Conservation (phyloP, 352 stramenopile genomes). For the Pythium aristosporum region DNA sequence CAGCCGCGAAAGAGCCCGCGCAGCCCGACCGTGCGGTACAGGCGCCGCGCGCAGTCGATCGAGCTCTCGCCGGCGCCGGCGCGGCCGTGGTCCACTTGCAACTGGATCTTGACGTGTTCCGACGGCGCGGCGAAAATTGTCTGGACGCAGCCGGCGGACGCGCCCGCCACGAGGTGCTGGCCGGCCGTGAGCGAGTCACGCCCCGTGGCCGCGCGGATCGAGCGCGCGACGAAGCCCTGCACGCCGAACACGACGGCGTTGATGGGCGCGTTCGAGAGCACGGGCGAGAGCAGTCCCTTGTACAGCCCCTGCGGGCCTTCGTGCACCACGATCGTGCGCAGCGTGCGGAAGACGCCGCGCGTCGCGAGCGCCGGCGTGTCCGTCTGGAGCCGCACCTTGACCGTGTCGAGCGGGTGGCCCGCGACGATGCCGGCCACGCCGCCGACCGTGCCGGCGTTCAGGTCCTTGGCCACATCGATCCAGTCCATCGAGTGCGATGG, state of each 20-base stretch:
- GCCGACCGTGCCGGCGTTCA: conserved; percentile 81
- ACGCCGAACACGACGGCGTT: conserved; percentile 84
- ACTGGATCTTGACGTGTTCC: conserved; percentile 84
- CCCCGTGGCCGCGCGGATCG: conserved; percentile 36
- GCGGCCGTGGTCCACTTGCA: conserved; percentile 62
- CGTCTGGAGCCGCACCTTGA: conserved; percentile 87
- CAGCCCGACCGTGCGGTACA: conserved; percentile 42
- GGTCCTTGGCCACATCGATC: conserved; percentile 79
- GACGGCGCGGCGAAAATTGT: conserved; percentile 68
- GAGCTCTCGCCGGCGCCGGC: conserved; percentile 40
- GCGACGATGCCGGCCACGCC: conserved; percentile 75
- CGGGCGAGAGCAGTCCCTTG: conserved; percentile 70
- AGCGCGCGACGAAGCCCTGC: conserved; percentile 55
- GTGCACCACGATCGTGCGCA: conserved; percentile 48
- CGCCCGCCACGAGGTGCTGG: conserved; percentile 62
- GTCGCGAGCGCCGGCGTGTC: conserved; percentile 26
- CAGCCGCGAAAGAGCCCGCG: conserved; percentile 63
- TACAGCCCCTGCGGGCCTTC: conserved; percentile 73
- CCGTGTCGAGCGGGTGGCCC: conserved; percentile 82
- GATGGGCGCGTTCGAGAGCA: conserved; percentile 84
- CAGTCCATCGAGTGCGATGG: conserved; percentile 55
- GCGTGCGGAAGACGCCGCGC: conserved; percentile 43
- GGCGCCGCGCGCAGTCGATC: conserved; percentile 42
- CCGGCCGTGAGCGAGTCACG: conserved; percentile 32
- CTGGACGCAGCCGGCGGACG: conserved; percentile 62